Conservation (phyloP, 805 yeast genomes). For the Monosporozyma aerobia region DNA sequence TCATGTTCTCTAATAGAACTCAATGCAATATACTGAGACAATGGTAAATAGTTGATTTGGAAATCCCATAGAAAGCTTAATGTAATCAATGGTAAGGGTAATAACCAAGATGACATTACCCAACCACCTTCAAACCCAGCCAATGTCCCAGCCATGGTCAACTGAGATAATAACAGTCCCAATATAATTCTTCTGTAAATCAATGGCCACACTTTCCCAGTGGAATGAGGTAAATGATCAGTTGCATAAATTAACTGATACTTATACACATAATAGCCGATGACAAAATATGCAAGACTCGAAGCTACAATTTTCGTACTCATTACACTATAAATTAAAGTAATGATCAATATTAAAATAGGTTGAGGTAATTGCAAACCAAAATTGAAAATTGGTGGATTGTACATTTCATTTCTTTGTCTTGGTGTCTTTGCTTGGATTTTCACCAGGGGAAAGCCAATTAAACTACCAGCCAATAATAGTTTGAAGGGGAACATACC, state of each 20-base stretch:
- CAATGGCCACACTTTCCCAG: conserved; percentile 93
- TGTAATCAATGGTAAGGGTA: conserved; percentile 70
- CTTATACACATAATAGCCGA: conserved; percentile 85
- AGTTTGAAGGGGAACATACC: conserved; percentile 87
- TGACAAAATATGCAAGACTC: conserved; percentile 71
- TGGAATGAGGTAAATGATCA: conserved; percentile 93
- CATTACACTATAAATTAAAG: conserved; percentile 79
- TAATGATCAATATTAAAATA: conserved; percentile 70
- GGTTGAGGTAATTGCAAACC: conserved; percentile 92
- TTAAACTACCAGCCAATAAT: conserved; percentile 68
- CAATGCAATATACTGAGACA: conserved; percentile 77
- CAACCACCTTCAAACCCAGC: conserved; percentile 73
- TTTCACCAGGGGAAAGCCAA: conserved; percentile 62
- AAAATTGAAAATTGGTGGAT: conserved; percentile 87
- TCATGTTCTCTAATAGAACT: conserved; percentile 58
- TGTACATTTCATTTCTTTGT: conserved; percentile 63
- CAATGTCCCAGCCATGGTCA: conserved; percentile 87
- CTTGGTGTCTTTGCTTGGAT: conserved; percentile 70
- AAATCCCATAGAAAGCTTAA: conserved; percentile 66
- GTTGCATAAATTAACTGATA: conserved; percentile 84
- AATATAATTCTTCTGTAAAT: conserved; percentile 72
- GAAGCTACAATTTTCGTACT: conserved; percentile 80
- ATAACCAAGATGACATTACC: conserved; percentile 56
- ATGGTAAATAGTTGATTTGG: conserved; percentile 70
- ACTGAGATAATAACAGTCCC: conserved; percentile 75